Conservation (phyloP, 2,329 filamentous ascomycete genomes). For the Fusarium ramigenum region DNA sequence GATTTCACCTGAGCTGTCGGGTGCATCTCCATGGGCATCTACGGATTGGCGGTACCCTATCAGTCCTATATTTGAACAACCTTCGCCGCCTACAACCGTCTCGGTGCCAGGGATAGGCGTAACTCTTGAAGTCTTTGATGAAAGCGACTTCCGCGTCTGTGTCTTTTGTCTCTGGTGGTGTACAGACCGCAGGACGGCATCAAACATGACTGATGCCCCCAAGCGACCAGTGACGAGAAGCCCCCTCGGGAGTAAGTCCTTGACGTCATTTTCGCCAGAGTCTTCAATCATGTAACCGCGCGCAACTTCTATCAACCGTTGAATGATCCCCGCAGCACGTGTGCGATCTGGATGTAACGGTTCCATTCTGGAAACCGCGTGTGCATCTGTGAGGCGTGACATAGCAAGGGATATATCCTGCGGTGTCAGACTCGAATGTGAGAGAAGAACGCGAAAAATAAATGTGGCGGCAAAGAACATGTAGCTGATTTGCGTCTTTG, state of each 20-base stretch:
- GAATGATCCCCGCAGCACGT: neutral
- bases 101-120: rapidly evolving
- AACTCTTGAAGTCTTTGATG: too few species aligned
- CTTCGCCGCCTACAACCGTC: rapidly evolving
- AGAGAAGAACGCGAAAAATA: neutral
- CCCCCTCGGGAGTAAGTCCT: rapidly evolving
- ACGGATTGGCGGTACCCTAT: rapidly evolving
- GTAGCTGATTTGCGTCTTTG: neutral
- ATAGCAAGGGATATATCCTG: neutral
- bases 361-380: neutral
- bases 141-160: rapidly evolving
- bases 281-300: neutral
- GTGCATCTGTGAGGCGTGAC: neutral
- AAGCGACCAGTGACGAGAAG: neutral
- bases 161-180: neutral
- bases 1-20: rapidly evolving
- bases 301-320: neutral
- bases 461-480: neutral
- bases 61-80: rapidly evolving
- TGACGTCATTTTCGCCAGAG: rapidly evolving
- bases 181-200: neutral
- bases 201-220: neutral
- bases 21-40: too few species aligned
- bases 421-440: neutral
- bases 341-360: neutral